Conservation (phyloP, 169 alveolate genomes). For the Theileria equi region DNA sequence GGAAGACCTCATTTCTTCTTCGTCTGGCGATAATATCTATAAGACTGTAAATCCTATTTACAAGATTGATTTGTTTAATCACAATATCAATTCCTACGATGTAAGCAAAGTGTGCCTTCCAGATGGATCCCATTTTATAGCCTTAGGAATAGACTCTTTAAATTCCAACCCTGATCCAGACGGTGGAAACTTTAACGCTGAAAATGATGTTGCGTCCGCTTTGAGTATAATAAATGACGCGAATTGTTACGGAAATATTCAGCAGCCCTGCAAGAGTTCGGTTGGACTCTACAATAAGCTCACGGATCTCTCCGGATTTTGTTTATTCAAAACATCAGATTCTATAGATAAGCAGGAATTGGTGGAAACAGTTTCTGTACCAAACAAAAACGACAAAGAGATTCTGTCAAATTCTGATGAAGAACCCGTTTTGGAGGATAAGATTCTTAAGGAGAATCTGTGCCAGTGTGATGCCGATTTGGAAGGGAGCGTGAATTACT, state of each 20-base stretch:
- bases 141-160: constrained; percentile 52
- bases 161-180: background rate
- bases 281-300: constrained; percentile 4
- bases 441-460: background rate
- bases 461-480: constrained; percentile 16
- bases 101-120: constrained; percentile 11
- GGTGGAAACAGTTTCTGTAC: no score
- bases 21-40: constrained; percentile 35
- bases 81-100: constrained; percentile 45
- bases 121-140: constrained; percentile 24
- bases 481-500: background rate
- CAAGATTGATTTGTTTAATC: constrained; percentile 50
- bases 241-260: no score
- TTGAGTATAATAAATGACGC: no score
- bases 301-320: background rate
- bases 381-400: no score
- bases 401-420: background rate
- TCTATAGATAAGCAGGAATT: no score
- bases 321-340: background rate
- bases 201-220: no score
- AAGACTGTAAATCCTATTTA: constrained; percentile 35
- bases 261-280: no score
- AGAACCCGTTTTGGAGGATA: background rate
- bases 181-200: background rate
- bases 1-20: constrained; percentile 38